A percentile compares a stretch with the other conserved stretches of the same genome.
phyloP scores from a whole-genome alignment of 2,329 filamentous ascomycete species.

The Aspergillus aculeatus region DNA sequence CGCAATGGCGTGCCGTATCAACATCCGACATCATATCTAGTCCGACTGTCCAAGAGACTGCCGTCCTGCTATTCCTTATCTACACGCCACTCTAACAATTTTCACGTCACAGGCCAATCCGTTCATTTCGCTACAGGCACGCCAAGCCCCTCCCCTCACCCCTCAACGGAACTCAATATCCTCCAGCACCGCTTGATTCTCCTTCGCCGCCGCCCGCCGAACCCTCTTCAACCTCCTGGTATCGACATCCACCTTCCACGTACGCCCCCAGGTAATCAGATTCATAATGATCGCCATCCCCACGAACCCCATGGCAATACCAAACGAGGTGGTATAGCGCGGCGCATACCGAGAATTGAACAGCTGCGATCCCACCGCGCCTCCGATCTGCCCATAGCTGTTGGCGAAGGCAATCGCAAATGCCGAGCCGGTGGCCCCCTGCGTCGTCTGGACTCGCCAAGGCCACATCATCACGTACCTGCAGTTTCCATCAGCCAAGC shows the following conservation, averaged over 20 bases:
- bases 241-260: conserved; percentile 13
- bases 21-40: too few species aligned
- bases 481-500: too few species aligned
- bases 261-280: conserved; percentile 13
- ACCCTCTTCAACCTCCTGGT: conserved; percentile 12
- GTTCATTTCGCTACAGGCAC: too few species aligned
- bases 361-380: conserved; percentile 18
- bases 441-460: conserved; percentile 11
- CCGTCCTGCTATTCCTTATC: too few species aligned
- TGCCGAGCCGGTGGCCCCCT: conserved; percentile 11
- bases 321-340: conserved; percentile 3
- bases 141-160: too few species aligned
- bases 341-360: conserved; percentile 21
- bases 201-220: too few species aligned
- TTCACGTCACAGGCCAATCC: too few species aligned
- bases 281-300: conserved; percentile 17
- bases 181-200: too few species aligned
- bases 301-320: neutral
- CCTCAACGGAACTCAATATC: too few species aligned
- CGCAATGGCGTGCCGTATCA: too few species aligned
- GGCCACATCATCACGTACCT: conserved; percentile 14
- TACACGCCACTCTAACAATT: too few species aligned
- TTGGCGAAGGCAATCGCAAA: conserved; percentile 22
- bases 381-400: conserved; percentile 22
- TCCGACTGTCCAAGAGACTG: too few species aligned